Evolutionary conservation across 495 filamentous ascomycete species (phyloP).

Genomic region (Penicillium turbatum): DNA sequence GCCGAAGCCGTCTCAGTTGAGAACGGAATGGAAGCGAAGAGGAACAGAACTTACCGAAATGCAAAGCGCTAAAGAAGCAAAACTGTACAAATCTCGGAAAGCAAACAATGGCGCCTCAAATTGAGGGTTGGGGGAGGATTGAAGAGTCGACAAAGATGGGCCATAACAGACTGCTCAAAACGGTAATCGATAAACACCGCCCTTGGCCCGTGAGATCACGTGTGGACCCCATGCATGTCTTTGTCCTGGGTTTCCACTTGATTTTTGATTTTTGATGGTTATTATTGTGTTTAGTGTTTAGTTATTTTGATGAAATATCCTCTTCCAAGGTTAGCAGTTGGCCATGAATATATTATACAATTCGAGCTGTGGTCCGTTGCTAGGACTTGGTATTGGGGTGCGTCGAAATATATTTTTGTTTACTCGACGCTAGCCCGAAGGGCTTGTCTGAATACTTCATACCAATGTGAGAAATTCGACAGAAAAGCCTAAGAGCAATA

Average conservation of each 20-base stretch:
- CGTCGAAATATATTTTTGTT: too few relatives aligned
- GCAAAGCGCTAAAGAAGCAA: constrained; percentile 30
- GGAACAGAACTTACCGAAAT: constrained; percentile 18
- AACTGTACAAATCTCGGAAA: constrained; percentile 25
- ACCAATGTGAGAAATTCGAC: too few relatives aligned
- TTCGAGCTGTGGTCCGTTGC: too few relatives aligned
- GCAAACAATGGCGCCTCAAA: constrained; percentile 10
- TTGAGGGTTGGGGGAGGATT: constrained; percentile 20
- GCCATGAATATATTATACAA: too few relatives aligned
- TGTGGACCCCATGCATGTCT: constrained; percentile 5
- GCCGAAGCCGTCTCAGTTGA: constrained; percentile 9
- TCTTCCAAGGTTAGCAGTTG: too few relatives aligned
- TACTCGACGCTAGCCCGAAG: too few relatives aligned
- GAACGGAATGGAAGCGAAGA: constrained; percentile 5
- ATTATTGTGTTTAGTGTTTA: not conserved
- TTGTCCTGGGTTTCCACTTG: not conserved
- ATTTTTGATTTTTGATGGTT: too few relatives aligned
- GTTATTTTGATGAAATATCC: too few relatives aligned
- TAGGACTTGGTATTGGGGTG: too few relatives aligned
- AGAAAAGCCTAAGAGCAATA: too few relatives aligned
- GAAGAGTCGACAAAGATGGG: constrained; percentile 21
- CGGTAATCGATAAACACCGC: constrained; percentile 45
- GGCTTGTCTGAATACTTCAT: too few relatives aligned
- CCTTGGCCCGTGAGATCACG: constrained; percentile 25
- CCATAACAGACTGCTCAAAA: constrained; percentile 38